Evolutionary conservation across 768 basidiomycete species (phyloP).

Genomic region (Lactarius hatsudake): DNA sequence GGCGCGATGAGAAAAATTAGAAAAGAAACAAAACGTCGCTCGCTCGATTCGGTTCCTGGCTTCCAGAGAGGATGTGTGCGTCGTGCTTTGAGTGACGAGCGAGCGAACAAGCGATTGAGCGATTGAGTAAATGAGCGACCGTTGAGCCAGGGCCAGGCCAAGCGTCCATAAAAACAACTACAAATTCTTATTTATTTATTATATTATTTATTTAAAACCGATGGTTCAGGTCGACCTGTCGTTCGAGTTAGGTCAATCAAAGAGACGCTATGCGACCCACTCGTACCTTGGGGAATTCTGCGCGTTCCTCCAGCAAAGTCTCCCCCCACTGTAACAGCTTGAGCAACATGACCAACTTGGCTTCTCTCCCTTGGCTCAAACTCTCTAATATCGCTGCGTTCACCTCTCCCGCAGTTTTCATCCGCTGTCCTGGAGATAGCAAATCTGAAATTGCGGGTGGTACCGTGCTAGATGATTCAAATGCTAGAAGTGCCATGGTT

Average conservation of each 20-base stretch:
- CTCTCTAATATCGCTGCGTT: conserved; percentile 94
- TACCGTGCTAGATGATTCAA: conserved; percentile 58
- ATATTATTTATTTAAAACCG: neutral
- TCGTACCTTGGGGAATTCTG: conserved; percentile 75
- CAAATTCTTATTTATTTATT: conserved; percentile 3
- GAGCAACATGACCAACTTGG: conserved; percentile 80
- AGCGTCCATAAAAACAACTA: neutral
- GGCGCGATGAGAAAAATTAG: neutral
- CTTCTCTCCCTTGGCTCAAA: conserved; percentile 88
- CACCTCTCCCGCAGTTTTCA: conserved; percentile 94
- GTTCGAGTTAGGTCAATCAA: neutral
- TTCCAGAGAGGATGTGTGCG: neutral
- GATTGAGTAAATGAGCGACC: neutral
- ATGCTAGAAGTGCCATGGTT: conserved; percentile 91
- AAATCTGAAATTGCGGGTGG: conserved; percentile 74
- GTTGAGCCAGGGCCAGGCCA: neutral
- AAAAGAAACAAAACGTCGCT: neutral
- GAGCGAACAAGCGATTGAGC: neutral
- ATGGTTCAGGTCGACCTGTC: conserved; percentile 20
- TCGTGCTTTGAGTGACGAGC: neutral
- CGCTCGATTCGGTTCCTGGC: neutral
- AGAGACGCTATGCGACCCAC: conserved; percentile 30
- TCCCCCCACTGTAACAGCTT: conserved; percentile 90
- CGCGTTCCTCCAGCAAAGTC: conserved; percentile 67
- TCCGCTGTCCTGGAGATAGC: conserved; percentile 79